These are phyloP conservation scores for Aspergillus bertholletiae DNA, from an alignment of 495 filamentous ascomycete species.

Conservation along the genomic window DNA sequence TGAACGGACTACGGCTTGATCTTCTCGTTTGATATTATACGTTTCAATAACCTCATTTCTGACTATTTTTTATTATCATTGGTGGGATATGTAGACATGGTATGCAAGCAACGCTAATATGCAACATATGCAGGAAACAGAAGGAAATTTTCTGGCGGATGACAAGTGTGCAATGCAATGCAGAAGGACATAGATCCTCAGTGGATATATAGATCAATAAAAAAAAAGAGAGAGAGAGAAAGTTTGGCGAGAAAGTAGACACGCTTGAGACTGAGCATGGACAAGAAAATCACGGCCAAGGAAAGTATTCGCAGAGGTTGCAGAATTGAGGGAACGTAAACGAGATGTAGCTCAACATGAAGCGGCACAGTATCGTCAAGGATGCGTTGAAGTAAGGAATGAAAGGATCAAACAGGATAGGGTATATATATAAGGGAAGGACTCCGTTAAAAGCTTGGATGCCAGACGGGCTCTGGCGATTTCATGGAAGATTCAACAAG, in stretches of 20 bases:
- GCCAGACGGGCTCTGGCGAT: neutral
- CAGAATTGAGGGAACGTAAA: slow-evolving; percentile 2
- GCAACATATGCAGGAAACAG: neutral
- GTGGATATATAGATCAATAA: neutral
- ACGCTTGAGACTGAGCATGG: neutral
- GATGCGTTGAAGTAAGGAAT: neutral
- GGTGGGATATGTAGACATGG: neutral
- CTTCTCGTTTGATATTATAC: neutral
- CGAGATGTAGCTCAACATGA: neutral
- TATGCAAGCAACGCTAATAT: slow-evolving; percentile 2
- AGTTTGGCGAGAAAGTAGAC: neutral
- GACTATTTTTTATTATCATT: neutral
- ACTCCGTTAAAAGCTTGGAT: neutral
- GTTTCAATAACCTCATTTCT: too few relatives aligned
- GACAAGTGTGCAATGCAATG: neutral
- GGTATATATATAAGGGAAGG: neutral
- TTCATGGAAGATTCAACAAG: slow-evolving; percentile 1
- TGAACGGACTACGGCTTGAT: neutral
- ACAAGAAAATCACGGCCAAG: neutral
- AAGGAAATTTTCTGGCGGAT: neutral
- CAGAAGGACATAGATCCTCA: neutral
- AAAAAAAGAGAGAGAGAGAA: neutral
- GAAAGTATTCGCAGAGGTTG: slow-evolving; percentile 8
- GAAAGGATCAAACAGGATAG: neutral
- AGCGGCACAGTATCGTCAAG: neutral